Evolutionary conservation across 148 eudicot genomes (phyloP), one percentile per base, ranked within the genome.

Genomic region (Hydrangea macrophylla): DNA sequence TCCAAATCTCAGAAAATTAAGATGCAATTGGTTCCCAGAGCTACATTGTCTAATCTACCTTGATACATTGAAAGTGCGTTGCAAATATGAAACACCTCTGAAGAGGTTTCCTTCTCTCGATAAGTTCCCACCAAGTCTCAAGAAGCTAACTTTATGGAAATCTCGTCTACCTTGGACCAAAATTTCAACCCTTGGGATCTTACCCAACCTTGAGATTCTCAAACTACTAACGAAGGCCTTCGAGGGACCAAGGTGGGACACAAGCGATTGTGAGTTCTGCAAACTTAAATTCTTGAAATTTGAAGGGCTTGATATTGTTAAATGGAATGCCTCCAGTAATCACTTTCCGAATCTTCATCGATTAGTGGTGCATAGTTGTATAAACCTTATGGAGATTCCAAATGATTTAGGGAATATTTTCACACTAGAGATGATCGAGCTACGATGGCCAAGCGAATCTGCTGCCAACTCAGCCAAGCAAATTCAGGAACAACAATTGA

Each of bases 201-300:
- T 74, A 64, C 64, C 58, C 4, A 73, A 59, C 24, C 70, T 73
- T 20, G 70, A 65, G 35, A 53, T 48, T 50, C 70, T 73, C 25
- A 73, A 73, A 20, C 32, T 66, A 6, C 18, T 40, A 12, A 5
- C 1, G 7, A 32, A 23, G 5, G 51, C 64, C 5, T 67, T 60
- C 50, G 37, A 45, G 26, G 67, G 67, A 32, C 32, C 39, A 10
- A 0, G 2, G 9, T 67, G 67, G 71, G 67, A 73, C 2, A 54
- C 62, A 28, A 54, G 3, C 4, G 54, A 56, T 9, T 54, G 55
- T 17, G 71, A 55, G 36, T 73, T 73, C 26, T 28, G 12, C 5
- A 0, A 33, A 39, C 76, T 73, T 12, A 73, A 60, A 59, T 45
- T 44, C 28, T 73, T 73, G 67, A 67, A 73, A 51, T 33, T 73